Base-by-base conservation (phyloP, 176 grass and related monocot genomes). In the Phyllostachys edulis region DNA sequence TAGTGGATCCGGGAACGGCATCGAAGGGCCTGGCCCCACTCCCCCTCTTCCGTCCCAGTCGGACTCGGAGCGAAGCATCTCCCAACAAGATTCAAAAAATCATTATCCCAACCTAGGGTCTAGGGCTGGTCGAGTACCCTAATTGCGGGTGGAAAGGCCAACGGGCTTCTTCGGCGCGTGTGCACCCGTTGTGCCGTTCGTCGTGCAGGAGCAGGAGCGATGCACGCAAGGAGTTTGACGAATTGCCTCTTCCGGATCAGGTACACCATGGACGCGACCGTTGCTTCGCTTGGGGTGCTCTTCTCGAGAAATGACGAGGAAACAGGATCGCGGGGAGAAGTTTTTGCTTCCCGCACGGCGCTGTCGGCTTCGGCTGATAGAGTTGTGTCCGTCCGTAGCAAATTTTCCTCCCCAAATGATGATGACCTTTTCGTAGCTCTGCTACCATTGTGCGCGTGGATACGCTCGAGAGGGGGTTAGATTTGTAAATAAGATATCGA, bases 191-290 rank as follows among this genome's bases (percentile, higher is more conserved):
- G n/a, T n/a, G n/a, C n/a, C n/a, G 57, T 16, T 46, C 44, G 18
- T n/a, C 0, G 57, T 24, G 34, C 15, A 7, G n/a, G 40, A 41
- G 34, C 15, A 13, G 34, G 40, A 41, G 61, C 4, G 26, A 62
- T 45, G 88, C 83, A 81, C 77, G 63, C 82, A 81, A 89, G 24
- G 18, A 85, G 77, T 81, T 76, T 34, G 77, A 64, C 24, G 63
- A 3, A 71, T 76, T 77, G 55, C 26, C 77, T 81, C 77, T 26
- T 45, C 76, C 13, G 75, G 27, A 14, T n/a, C 50, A n/a, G 9
- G 17, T 57, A 34, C 68, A 9, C 60, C 26, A 18, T 24, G 67
- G 13, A n/a, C 67, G 7, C 37, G 16, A 7, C 32, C 23, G 26
- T 68, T 69, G 69, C 69, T 80, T 89, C 16, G 69, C 21, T 27